Conservation (phyloP, 108 stramenopile genomes). For the Seminavis robusta region DNA sequence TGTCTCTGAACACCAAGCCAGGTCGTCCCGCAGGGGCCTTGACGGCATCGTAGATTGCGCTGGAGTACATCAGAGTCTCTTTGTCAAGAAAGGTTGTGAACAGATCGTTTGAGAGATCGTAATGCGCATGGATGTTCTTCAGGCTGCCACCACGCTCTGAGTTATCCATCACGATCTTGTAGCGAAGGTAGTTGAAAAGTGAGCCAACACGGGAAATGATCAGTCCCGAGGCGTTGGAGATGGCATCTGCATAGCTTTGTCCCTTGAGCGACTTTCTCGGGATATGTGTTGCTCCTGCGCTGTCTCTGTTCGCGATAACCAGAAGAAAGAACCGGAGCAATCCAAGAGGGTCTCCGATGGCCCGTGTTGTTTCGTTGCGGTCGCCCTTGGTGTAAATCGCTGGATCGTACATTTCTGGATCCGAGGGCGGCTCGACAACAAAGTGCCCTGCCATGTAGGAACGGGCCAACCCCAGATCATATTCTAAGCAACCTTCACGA, state of each 20-base stretch:
- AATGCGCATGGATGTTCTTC: conserved; percentile 97
- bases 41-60: conserved; percentile 85
- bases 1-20: conserved; percentile 14
- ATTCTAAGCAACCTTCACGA: conserved; percentile 90
- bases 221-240: conserved; percentile 70
- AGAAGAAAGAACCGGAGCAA: conserved; percentile 76
- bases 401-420: conserved; percentile 52
- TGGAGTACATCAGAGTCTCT: conserved; percentile 88
- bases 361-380: conserved; percentile 48
- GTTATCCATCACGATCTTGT: conserved; percentile 91
- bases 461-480: conserved; percentile 88
- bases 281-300: conserved; percentile 5
- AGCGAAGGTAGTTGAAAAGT: conserved; percentile 80
- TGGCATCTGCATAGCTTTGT: conserved; percentile 53
- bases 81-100: conserved; percentile 88
- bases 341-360: conserved; percentile 80
- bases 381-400: conserved; percentile 36
- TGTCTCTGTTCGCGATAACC: conserved; percentile 87
- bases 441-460: conserved; percentile 92
- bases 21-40: conserved; percentile 23
- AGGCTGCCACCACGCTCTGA: conserved; percentile 75
- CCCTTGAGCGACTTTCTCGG: conserved; percentile 49
- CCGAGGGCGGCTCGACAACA: conserved; percentile 55
- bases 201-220: conserved; percentile 84
- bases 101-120: conserved; percentile 91